Evolutionary conservation across 2,329 filamentous ascomycete genomes (phyloP), one percentile per base, ranked within the genome.

Genomic region (Calycina herbarum): DNA sequence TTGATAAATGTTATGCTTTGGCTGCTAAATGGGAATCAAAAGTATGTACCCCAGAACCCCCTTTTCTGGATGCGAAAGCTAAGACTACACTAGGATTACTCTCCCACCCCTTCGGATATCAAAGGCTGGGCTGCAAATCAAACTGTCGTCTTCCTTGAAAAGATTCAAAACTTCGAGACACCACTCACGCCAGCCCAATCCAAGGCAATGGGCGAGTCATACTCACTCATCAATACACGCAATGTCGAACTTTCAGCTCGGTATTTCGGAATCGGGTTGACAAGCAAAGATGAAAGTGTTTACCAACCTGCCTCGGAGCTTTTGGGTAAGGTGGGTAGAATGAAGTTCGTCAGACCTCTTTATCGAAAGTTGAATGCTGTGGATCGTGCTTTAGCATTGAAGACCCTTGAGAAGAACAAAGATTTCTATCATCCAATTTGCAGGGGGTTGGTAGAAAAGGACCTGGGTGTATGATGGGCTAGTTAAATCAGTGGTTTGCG

Each of bases 341-440:
- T 99, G 95, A 98, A 98, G 85, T 98, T 94, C 78, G 94, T 98
- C 66, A 84, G 94, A 59, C 93, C 94, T 27, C 79, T 98, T 74
- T 97, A 90, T 80, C 85, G 90, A 67, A 85, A 86, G 60, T 80
- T 99, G 71, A 89, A 90, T 74, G 87, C 88, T 76, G 86, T 91
- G 48, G 89, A 97, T 79, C 82, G 86, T 58, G 81, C 87, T 31
- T 78, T 96, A 73, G 94, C 95, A 0, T 78, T 94, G 62, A 82
- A 87, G 76, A 96, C 94, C 0, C 97, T 97, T 79, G 86, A 91
- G 79, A 90, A 90, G 84, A 90, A 97, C 77, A 91, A 85, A 78
- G 89, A 93, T 68, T 98, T 98, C 76, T 99, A 98, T 76, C 94
- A 98, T 76, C 95, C 95, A 1, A 97, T 98, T 72, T 97, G 94